phyloP scores from a whole-genome alignment of 208 protist species.

The Trypanosoma brucei region DNA sequence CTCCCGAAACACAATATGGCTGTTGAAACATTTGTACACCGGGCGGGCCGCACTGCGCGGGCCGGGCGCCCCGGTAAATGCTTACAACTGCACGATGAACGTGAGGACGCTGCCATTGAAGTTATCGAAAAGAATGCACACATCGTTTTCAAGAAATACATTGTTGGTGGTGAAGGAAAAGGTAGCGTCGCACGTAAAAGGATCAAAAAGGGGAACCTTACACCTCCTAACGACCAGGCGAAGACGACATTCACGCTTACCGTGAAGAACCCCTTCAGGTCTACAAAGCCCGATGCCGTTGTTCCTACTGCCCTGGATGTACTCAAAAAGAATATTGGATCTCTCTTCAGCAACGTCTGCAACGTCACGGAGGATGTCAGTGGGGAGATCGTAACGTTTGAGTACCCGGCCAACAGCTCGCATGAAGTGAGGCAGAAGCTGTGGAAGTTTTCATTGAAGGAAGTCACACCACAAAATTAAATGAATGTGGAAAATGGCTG shows the following conservation, averaged over 20 bases:
- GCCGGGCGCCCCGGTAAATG: conserved; percentile 80
- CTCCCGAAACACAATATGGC: conserved; percentile 77
- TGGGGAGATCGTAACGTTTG: conserved; percentile 57
- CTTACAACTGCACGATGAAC: conserved; percentile 78
- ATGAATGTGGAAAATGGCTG: neutral
- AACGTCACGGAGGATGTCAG: conserved; percentile 17
- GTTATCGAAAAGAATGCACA: conserved; percentile 65
- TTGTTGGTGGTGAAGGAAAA: conserved; percentile 13
- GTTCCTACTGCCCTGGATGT: conserved; percentile 63
- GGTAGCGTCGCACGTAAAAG: neutral
- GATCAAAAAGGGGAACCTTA: conserved; percentile 2
- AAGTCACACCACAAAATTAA: conserved; percentile 22
- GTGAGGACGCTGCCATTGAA: conserved; percentile 39
- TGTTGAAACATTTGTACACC: conserved; percentile 94
- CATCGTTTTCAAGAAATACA: conserved; percentile 44
- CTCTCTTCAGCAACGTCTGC: conserved; percentile 26
- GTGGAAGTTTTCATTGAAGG: conserved; percentile 82
- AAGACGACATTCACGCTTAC: conserved; percentile 36
- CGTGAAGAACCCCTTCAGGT: conserved; percentile 70
- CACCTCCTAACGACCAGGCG: neutral
- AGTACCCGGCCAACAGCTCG: conserved; percentile 28
- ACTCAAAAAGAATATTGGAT: conserved; percentile 42
- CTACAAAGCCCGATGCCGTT: conserved; percentile 37
- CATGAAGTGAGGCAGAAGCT: conserved; percentile 71
- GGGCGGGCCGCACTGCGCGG: conserved; percentile 94